Base-by-base conservation (phyloP, 2,329 filamentous ascomycete species). In the Dactylellina parvicollis region DNA sequence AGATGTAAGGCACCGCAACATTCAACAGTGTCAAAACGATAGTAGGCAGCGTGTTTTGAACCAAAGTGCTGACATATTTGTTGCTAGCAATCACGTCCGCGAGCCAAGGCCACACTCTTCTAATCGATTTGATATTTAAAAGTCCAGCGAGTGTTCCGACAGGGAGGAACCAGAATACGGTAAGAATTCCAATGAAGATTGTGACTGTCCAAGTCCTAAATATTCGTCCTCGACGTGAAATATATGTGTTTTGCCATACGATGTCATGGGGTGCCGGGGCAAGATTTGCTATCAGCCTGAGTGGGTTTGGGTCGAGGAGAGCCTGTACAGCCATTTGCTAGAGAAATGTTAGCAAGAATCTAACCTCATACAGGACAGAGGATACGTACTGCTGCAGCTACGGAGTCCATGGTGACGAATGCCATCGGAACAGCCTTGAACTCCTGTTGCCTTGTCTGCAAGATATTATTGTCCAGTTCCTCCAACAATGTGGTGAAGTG, bases 391-490 rank as follows among this genome's bases (percentile, higher is more conserved):
- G 86, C 88, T 18, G 93, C 90, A 12, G 93, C 91, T 54, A 96
- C 95, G 2, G 92, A 95, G 82, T 97, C 92, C 92, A 99, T 96
- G 0, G 95, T 98, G 38, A 99, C 91, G 80, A 99, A 97, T 0
- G 96, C 96, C 72, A 96, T 86, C 52, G 94, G 90, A 0, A 89
- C 93, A 0, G 95, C 85, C 4, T 85, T 83, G 77, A 92, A 98
- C 2, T 90, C 86, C 80, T 91, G 91, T 78, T 88, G 87, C 26
- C 95, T 87, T 9, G 92, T 87, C 5, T 82, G 81, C 5, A 82
- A 81, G 55, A 99, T 92, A 76, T 88, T 85, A 52, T 91, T 90
- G 76, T 99, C 94, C 1, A 96, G 81, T 14, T 86, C 85, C 24
- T 90, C 88, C 34, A 99, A 85, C 79, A 90, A 90, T 80, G 96